Conservation (phyloP, 441 rosid species). For the Adansonia madagascariensis region DNA sequence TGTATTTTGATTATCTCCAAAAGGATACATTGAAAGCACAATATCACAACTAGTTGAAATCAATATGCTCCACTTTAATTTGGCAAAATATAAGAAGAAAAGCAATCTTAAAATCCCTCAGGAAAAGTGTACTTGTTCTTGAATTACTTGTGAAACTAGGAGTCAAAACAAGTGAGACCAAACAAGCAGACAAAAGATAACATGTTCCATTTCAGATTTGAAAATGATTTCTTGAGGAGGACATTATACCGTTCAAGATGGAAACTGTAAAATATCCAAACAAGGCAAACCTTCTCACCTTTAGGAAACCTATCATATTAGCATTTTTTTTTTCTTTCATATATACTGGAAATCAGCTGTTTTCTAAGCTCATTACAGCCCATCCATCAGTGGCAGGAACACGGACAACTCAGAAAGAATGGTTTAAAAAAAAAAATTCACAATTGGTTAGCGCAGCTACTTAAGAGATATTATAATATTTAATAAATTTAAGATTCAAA, state of each 20-base stretch:
- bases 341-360: neutral
- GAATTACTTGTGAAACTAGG: neutral
- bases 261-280: neutral
- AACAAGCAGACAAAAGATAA: neutral
- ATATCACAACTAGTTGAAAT: neutral
- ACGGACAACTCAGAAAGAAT: no score
- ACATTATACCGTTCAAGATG: neutral
- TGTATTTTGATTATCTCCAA: no score
- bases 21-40: neutral
- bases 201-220: neutral
- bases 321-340: neutral
- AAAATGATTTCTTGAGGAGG: neutral
- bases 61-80: neutral
- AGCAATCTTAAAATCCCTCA: neutral
- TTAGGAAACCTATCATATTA: neutral
- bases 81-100: neutral
- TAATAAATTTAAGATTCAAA: no score
- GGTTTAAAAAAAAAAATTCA: no score
- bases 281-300: neutral
- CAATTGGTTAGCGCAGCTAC: no score
- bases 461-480: no score
- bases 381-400: no score
- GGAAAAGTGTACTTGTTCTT: neutral
- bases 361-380: neutral
- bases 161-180: neutral